Base-by-base conservation (phyloP, 805 yeast genomes). In the Hanseniaspora hatyaiensis region DNA sequence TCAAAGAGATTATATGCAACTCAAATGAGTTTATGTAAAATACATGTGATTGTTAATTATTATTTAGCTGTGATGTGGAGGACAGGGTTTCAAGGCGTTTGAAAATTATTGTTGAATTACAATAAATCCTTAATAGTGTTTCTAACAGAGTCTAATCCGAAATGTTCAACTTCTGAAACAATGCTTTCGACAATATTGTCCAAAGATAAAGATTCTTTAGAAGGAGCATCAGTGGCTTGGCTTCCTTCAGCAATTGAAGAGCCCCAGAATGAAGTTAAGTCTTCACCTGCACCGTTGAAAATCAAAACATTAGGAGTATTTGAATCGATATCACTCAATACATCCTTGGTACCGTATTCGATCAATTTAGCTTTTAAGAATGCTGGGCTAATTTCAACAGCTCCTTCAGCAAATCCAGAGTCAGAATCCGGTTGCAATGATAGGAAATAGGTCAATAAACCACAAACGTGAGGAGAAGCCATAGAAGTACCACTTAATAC, bases 381-480 rank as follows among this genome's bases (percentile, higher is more conserved):
- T 33, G 71, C 74, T 51, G 94, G 85, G 12, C 88, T 72, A 43
- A 82, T 69, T 36, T 73, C 68, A 33, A 62, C 63, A 15, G 54
- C 48, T 20, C 78, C 71, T 49, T 68, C 65, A 53, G 74, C 71
- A 61, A 73, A 82, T 60, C 75, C 77, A 44, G 87, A 79, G 41
- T 71, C 75, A 12, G 77, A 63, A 38, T 74, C 81, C 55, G 95
- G 94, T 67, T 82, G 85, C 65, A 87, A 74, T 6, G 95, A 81
- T 62, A 88, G 70, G 68, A 77, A 89, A 73, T 89, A 89, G 8
- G 95, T 75, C 59, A 87, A 77, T 63, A 89, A 72, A 57, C 98
- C 98, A 51, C 87, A 80, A 56, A 88, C 88, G 61, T 87, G 96
- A 39, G 98, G 97, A 32, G 96, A 82, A 19, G 97, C 96, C 98